phyloP scores from a whole-genome alignment of 2,329 filamentous ascomycete genomes.

The Mycosphaerella sp. region DNA sequence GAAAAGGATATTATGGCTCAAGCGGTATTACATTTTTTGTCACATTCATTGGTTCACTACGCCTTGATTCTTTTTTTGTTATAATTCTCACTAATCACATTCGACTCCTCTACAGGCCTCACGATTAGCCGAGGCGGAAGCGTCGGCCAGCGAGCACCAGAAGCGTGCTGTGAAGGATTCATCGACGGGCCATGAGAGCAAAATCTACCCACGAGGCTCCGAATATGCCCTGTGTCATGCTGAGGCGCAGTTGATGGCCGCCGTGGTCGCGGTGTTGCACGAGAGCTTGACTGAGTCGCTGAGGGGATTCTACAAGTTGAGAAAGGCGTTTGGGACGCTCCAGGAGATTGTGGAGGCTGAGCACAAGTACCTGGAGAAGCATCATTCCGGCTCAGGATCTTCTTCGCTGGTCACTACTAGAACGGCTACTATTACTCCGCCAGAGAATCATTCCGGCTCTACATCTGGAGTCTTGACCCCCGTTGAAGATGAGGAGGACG shows the following conservation, averaged over 20 bases:
- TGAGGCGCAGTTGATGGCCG: constrained; percentile 81
- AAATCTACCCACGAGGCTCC: constrained; percentile 73
- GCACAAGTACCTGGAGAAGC: constrained; percentile 48
- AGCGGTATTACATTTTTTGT: constrained; percentile 20
- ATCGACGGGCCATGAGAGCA: constrained; percentile 46
- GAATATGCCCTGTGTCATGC: constrained; percentile 82
- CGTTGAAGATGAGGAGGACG: constrained; percentile 40
- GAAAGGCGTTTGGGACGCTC: constrained; percentile 79
- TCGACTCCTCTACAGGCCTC: constrained; percentile 44
- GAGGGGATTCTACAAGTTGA: constrained; percentile 84
- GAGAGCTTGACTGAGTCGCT: constrained; percentile 89
- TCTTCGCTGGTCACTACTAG: constrained; percentile 3
- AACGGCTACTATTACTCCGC: background rate
- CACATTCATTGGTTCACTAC: no score
- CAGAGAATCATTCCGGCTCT: constrained; percentile 4
- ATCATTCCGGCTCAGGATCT: constrained; percentile 9
- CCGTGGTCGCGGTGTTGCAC: constrained; percentile 80
- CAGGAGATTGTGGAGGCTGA: constrained; percentile 74
- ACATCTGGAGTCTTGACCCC: constrained; percentile 20
- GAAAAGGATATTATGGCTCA: constrained; percentile 88
- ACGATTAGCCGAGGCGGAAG: constrained; percentile 68
- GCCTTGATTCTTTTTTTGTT: no score
- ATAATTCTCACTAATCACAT: background rate
- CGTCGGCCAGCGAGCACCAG: constrained; percentile 66
- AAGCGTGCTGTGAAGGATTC: constrained; percentile 61